Evolutionary conservation across 805 yeast species (phyloP).

Genomic region (Cyberlindnera nakhonratchasimensis): DNA sequence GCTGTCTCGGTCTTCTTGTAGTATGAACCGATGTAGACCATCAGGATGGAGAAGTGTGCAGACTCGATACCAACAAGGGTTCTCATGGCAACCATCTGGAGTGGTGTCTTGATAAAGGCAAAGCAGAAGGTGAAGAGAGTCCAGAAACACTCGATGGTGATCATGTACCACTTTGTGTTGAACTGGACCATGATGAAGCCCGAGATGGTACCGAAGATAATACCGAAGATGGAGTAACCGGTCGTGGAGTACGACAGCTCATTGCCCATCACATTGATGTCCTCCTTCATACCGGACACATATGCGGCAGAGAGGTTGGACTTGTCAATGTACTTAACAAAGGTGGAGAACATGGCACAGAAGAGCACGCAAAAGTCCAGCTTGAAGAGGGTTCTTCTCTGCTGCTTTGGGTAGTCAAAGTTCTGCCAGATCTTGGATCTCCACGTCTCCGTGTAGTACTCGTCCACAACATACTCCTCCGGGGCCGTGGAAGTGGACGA

Average conservation of each 20-base stretch:
- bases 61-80: constrained; percentile 71
- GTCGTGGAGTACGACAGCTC: constrained; percentile 60
- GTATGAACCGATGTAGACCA: constrained; percentile 57
- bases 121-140: constrained; percentile 59
- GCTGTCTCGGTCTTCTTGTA: constrained; percentile 54
- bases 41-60: constrained; percentile 60
- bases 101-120: constrained; percentile 45
- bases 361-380: constrained; percentile 51
- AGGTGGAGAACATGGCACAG: constrained; percentile 21
- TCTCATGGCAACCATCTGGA: constrained; percentile 57
- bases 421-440: constrained; percentile 10
- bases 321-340: constrained; percentile 53
- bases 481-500: background rate
- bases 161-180: constrained; percentile 44
- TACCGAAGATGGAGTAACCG: constrained; percentile 56
- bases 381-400: constrained; percentile 47
- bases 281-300: constrained; percentile 59
- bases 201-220: constrained; percentile 52
- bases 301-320: constrained; percentile 62
- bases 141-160: constrained; percentile 39
- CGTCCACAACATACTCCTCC: constrained; percentile 4
- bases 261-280: constrained; percentile 52
- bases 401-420: constrained; percentile 8
- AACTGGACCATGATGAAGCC: constrained; percentile 59
- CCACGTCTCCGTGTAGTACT: constrained; percentile 10